Evolutionary conservation across 2,329 filamentous ascomycete species (phyloP).

Genomic region (Aspergillus niger): DNA sequence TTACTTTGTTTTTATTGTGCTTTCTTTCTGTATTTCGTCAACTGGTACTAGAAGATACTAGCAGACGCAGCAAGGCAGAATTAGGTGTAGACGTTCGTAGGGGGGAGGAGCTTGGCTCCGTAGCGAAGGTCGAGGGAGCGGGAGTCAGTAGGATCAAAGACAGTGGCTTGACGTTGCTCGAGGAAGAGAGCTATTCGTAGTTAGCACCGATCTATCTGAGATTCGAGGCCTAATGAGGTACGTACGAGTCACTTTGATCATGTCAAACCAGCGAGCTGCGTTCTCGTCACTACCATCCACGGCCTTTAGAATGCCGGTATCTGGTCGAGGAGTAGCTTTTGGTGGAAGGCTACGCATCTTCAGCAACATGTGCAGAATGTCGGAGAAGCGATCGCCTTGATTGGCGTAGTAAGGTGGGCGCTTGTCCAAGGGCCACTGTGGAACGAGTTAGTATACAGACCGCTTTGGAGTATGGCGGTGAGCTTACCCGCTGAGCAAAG

Average conservation of each 20-base stretch:
- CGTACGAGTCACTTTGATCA: slow-evolving; percentile 44
- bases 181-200: slow-evolving; percentile 36
- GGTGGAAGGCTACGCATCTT: slow-evolving; percentile 57
- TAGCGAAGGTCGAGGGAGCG: slow-evolving; percentile 47
- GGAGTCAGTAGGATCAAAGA: slow-evolving; percentile 43
- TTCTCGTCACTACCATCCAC: slow-evolving; percentile 43
- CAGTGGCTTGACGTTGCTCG: slow-evolving; percentile 40
- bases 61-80: background rate
- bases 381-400: slow-evolving; percentile 61
- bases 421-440: slow-evolving; percentile 57
- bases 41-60: background rate
- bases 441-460: slow-evolving; percentile 5
- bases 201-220: background rate
- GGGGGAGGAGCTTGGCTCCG: slow-evolving; percentile 38
- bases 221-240: slow-evolving; percentile 1
- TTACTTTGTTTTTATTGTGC: background rate
- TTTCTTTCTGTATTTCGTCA: background rate
- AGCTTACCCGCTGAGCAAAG: slow-evolving; percentile 38
- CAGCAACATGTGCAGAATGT: slow-evolving; percentile 59
- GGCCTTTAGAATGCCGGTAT: slow-evolving; percentile 42
- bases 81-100: slow-evolving; percentile 28
- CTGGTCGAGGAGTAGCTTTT: slow-evolving; percentile 40
- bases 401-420: slow-evolving; percentile 54
- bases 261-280: slow-evolving; percentile 45
- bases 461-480: background rate